These are phyloP conservation scores for Parietaria judaica DNA, from an alignment of 306 rosid genomes.

Conservation along the genomic window DNA sequence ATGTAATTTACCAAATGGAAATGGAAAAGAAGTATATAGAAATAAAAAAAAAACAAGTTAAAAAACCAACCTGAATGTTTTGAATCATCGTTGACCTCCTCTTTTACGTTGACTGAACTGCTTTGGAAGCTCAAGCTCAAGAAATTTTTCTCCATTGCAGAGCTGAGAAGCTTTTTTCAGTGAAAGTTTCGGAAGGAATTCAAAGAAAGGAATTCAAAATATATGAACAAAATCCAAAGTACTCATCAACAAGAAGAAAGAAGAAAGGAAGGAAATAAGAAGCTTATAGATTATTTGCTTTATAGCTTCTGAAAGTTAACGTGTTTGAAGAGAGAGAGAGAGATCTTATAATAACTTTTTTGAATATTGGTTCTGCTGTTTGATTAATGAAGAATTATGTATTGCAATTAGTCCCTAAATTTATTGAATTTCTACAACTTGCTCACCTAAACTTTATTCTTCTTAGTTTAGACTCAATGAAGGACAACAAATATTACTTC, in stretches of 20 bases:
- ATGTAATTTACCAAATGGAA: neutral
- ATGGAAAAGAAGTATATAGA: neutral
- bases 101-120: constrained; percentile 25
- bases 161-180: neutral
- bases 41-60: neutral
- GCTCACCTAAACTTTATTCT: no score
- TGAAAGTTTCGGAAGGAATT: neutral
- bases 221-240: neutral
- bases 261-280: neutral
- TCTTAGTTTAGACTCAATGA: no score
- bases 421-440: no score
- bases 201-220: neutral
- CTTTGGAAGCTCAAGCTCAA: constrained; percentile 47
- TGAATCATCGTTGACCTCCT: constrained; percentile 26
- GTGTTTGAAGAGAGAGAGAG: neutral
- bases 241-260: neutral
- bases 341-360: neutral
- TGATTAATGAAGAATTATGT: no score
- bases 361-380: no score
- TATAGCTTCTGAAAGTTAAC: neutral
- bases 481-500: no score
- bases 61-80: constrained; percentile 41
- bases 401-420: no score
- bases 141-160: constrained; percentile 63
- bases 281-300: neutral